Percentiles rank a stretch among this genome's conserved stretches.
Conservation (phyloP, 306 rosid species). For the Phaseolus lunatus region DNA sequence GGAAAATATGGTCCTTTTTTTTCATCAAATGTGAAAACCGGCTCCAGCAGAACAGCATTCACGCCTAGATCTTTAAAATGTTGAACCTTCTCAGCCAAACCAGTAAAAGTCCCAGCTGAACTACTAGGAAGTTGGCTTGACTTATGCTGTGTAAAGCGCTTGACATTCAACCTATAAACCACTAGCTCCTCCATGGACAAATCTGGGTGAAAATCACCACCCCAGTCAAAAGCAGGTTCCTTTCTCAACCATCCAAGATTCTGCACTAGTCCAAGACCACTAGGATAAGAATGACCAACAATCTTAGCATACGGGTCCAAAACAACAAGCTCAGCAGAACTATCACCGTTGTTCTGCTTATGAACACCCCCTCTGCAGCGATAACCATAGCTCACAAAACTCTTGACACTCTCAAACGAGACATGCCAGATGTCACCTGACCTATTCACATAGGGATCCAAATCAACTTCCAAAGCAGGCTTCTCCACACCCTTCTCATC, state of each 20-base stretch:
- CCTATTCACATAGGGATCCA: slow-evolving; percentile 85
- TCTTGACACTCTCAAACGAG: slow-evolving; percentile 60
- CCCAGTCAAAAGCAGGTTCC: slow-evolving; percentile 84
- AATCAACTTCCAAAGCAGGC: slow-evolving; percentile 91
- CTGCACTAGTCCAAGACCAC: slow-evolving; percentile 50
- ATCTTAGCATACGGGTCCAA: slow-evolving; percentile 90
- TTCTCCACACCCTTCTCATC: slow-evolving; percentile 53
- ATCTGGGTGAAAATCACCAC: slow-evolving; percentile 57
- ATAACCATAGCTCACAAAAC: slow-evolving; percentile 79
- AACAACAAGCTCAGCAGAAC: slow-evolving; percentile 45
- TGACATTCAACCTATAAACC: slow-evolving; percentile 76
- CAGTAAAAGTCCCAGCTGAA: slow-evolving; percentile 85
- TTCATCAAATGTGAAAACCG: slow-evolving; percentile 74
- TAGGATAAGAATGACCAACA: slow-evolving; percentile 53
- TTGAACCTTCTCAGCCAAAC: slow-evolving; percentile 74
- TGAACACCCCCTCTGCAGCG: slow-evolving; percentile 55
- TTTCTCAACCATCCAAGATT: slow-evolving; percentile 66
- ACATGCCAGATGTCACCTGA: slow-evolving; percentile 92
- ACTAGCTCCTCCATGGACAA: slow-evolving; percentile 68
- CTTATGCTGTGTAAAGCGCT: slow-evolving; percentile 64
- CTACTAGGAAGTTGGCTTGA: slow-evolving; percentile 70
- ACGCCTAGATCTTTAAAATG: slow-evolving; percentile 78
- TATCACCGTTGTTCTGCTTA: slow-evolving; percentile 42
- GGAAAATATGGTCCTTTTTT: slow-evolving; percentile 88
- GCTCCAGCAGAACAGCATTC: slow-evolving; percentile 85